Percentiles rank a stretch among this genome's conserved stretches.
Conservation (phyloP, 1,139 yeast species). For the Yamadazyma diddensiae region DNA sequence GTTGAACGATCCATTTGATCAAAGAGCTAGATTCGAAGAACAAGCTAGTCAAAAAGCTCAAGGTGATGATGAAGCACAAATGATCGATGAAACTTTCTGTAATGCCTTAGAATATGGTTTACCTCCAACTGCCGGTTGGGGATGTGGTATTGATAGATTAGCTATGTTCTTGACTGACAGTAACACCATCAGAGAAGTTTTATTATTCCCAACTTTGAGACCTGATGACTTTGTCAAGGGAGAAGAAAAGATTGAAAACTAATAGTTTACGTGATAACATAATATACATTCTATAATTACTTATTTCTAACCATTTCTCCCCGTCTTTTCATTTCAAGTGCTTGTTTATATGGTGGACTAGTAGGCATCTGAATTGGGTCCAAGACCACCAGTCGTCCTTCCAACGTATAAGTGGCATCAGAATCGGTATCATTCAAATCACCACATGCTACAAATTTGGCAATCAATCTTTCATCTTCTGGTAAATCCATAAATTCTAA, state of each 20-base stretch:
- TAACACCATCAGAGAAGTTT: conserved; percentile 95
- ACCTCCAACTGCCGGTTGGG: conserved; percentile 99
- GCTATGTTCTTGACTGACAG: conserved; percentile 98
- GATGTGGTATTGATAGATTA: conserved; percentile 97
- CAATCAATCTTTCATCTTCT: conserved; percentile 67
- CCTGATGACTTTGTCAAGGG: conserved; percentile 65
- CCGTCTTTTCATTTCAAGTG: conserved; percentile 79
- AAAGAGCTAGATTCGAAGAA: conserved; percentile 95
- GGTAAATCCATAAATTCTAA: conserved; percentile 40
- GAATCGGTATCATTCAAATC: conserved; percentile 84
- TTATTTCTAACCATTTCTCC: conserved; percentile 43
- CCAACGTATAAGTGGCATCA: conserved; percentile 87
- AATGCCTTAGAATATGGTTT: conserved; percentile 97
- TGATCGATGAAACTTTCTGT: conserved; percentile 95
- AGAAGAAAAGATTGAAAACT: conserved; percentile 27
- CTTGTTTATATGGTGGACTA: conserved; percentile 93
- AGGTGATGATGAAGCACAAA: conserved; percentile 99
- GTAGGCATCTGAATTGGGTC: conserved; percentile 95
- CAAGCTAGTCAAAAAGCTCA: conserved; percentile 98
- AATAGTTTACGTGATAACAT: conserved; percentile 6
- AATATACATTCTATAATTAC: conserved; percentile 4
- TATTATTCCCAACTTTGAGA: conserved; percentile 97
- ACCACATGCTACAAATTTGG: conserved; percentile 92
- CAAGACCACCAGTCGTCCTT: conserved; percentile 46
- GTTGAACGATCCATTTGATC: conserved; percentile 98